Evolutionary conservation across 2,329 filamentous ascomycete species (phyloP), one percentile per base, ranked within the genome.

Genomic region (Ceratocystis cubensis): DNA sequence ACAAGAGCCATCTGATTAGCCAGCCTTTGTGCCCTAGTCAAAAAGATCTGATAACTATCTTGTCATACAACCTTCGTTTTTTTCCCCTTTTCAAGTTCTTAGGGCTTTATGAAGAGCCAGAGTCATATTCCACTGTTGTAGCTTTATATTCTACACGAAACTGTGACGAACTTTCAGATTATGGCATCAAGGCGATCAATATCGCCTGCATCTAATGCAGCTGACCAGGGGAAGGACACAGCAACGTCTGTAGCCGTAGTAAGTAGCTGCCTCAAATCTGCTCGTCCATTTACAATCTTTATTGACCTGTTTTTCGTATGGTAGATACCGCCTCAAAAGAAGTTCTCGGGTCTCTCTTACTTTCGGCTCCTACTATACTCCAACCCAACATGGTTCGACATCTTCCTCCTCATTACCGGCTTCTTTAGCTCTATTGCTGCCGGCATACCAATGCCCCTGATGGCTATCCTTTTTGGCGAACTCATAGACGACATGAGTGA

Each of bases 391-490:
- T 75, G 74, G 71, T 68, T 78, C 67, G 79, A 80, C 68, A 72
- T 77, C 67, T 59, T 73, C n/a, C 74, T 81, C 61, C 73, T 81
- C 48, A 13, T 76, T 17, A 70, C 75, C 30, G 79, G 78, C 53
- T 75, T 73, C 45, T 56, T 78, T 53, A 75, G 76, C 65, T 79
- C 83, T 65, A 80, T 82, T 57, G 82, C 78, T 30, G 80, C 84
- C n/a, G 84, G 84, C 61, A 78, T 84, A 3, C 84, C 84, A 0
- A 84, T 86, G 66, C 84, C 84, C 15, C 75, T 87, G 22, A 81
- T 87, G 71, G 84, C 82, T 64, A 82, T 87, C 68, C 76, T 87
- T 65, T 87, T 87, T 70, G 83, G 84, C 66, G 76, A 85, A 73
- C 79, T 87, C 5, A 78, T 87, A 69, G 82, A 87, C 71, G 77